These are phyloP conservation scores for Russula compacta DNA, from an alignment of 768 basidiomycete species.

Conservation along the genomic window DNA sequence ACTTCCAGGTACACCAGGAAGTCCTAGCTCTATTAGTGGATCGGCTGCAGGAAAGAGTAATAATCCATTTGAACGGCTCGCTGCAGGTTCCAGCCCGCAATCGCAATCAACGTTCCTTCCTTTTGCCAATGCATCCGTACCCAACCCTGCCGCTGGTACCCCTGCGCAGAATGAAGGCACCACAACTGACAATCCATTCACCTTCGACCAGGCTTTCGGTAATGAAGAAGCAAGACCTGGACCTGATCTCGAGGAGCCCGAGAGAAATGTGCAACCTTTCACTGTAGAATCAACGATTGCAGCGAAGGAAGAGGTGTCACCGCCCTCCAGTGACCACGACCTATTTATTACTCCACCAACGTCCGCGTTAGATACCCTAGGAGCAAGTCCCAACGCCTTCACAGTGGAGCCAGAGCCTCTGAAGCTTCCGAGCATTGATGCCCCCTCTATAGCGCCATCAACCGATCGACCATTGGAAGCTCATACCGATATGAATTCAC, in stretches of 20 bases:
- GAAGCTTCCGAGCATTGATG: not conserved
- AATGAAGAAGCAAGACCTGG: slow-evolving; percentile 10
- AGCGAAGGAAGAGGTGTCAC: slow-evolving; percentile 20
- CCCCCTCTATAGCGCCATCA: slow-evolving; percentile 2
- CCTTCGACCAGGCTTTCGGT: slow-evolving; percentile 31
- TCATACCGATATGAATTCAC: slow-evolving; percentile 41
- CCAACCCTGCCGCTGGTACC: slow-evolving; percentile 18
- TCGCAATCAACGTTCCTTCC: slow-evolving; percentile 59
- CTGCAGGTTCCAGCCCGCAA: slow-evolving; percentile 35
- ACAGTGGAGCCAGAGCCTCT: slow-evolving; percentile 11
- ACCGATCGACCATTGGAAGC: slow-evolving; percentile 1
- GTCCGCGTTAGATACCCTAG: slow-evolving; percentile 26
- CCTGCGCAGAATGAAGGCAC: slow-evolving; percentile 9
- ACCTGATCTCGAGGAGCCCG: slow-evolving; percentile 1
- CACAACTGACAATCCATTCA: slow-evolving; percentile 41
- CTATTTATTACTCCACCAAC: slow-evolving; percentile 54
- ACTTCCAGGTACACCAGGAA: slow-evolving; percentile 61
- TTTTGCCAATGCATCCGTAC: slow-evolving; percentile 32
- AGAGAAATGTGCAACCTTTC: not conserved
- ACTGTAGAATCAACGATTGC: not conserved
- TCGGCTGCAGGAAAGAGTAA: slow-evolving; percentile 57
- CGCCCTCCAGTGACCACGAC: slow-evolving; percentile 39
- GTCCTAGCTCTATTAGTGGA: slow-evolving; percentile 34
- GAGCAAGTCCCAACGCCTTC: not conserved
- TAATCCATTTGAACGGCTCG: slow-evolving; percentile 82